phyloP scores from a whole-genome alignment of 1,284 basidiomycete species.

The Pholiota adiposa region DNA sequence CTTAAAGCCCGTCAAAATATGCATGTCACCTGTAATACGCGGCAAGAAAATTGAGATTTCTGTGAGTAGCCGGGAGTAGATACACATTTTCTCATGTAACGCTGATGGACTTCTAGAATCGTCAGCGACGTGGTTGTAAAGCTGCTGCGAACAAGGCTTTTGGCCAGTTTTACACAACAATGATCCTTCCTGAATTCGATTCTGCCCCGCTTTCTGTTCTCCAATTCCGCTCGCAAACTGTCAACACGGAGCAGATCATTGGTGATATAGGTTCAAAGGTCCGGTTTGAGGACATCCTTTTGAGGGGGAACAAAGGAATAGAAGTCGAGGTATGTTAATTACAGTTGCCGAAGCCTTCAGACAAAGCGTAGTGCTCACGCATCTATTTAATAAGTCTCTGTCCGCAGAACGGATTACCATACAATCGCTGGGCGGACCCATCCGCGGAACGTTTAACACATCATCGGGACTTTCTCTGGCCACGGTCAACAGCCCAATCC shows the following conservation, averaged over 20 bases:
- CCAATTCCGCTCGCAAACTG: neutral
- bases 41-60: slow-evolving; percentile 43
- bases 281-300: neutral
- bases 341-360: neutral
- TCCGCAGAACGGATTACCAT: slow-evolving; percentile 28
- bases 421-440: slow-evolving; percentile 34
- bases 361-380: neutral
- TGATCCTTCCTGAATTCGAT: neutral
- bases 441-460: slow-evolving; percentile 39
- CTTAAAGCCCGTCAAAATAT: slow-evolving; percentile 34
- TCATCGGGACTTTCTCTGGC: slow-evolving; percentile 32
- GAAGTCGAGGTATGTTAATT: slow-evolving; percentile 26
- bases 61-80: slow-evolving; percentile 29
- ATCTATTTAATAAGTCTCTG: slow-evolving; percentile 28
- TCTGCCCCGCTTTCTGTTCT: neutral
- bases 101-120: neutral
- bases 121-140: slow-evolving; percentile 2
- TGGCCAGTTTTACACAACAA: neutral
- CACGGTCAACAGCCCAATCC: slow-evolving; percentile 41
- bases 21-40: slow-evolving; percentile 32
- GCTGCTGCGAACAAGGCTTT: neutral
- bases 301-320: neutral
- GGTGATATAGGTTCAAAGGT: neutral
- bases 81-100: neutral
- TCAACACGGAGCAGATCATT: neutral